These are phyloP conservation scores for Malbranchea zuffiana DNA, from an alignment of 2,329 filamentous ascomycete genomes.

Conservation along the genomic window DNA sequence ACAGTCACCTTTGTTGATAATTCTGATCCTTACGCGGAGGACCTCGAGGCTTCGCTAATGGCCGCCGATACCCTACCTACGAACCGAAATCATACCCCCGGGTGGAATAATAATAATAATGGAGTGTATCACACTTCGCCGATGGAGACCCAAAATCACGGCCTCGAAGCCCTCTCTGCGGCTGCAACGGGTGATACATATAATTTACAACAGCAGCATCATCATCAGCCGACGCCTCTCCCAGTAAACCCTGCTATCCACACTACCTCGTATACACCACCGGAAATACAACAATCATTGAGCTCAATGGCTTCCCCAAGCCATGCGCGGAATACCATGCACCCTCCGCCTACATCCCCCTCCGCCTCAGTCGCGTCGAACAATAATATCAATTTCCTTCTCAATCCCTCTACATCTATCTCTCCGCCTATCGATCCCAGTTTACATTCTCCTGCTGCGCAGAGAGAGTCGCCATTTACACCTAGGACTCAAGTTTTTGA, in stretches of 20 bases:
- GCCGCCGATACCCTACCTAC: conserved; percentile 23
- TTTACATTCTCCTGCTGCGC: conserved; percentile 24
- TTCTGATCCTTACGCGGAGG: conserved; percentile 50
- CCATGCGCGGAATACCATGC: conserved; percentile 24
- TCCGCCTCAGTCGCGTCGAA: conserved; percentile 32
- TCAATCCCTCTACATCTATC: conserved; percentile 38
- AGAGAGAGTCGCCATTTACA: conserved; percentile 23
- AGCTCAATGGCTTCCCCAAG: conserved; percentile 26
- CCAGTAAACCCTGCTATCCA: conserved; percentile 20
- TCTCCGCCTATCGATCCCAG: conserved; percentile 38
- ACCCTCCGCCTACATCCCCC: conserved; percentile 29
- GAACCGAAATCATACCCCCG: conserved; percentile 22
- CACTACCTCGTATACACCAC: conserved; percentile 16
- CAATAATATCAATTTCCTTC: conserved; percentile 46
- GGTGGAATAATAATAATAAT: conserved; percentile 25
- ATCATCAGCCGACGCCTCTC: conserved; percentile 11
- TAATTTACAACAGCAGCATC: conserved; percentile 17
- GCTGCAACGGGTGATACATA: conserved; percentile 38
- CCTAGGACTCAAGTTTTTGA: conserved; percentile 19
- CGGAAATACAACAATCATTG: conserved; percentile 16
- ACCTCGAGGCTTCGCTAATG: conserved; percentile 28
- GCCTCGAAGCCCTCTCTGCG: conserved; percentile 45
- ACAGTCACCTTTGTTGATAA: conserved; percentile 52
- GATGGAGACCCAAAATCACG: conserved; percentile 35
- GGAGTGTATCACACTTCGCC: conserved; percentile 19